These are phyloP conservation scores for Salinomyces thailandicus DNA, from an alignment of 2,329 filamentous ascomycete genomes.

Conservation along the genomic window DNA sequence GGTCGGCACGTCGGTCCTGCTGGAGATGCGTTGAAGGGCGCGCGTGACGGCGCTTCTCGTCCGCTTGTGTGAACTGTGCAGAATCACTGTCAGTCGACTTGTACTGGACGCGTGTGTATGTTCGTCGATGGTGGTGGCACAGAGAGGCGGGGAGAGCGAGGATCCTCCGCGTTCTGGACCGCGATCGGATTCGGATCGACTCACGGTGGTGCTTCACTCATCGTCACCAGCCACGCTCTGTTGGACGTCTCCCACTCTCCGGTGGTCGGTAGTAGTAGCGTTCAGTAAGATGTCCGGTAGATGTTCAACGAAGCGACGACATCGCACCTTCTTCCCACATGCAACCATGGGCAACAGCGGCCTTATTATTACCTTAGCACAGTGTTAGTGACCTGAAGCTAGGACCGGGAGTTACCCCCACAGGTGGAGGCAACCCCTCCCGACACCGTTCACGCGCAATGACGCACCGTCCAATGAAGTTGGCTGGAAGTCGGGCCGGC, in stretches of 20 bases:
- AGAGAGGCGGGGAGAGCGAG: background rate
- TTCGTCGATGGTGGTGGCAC: background rate
- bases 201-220: background rate
- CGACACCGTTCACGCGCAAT: background rate
- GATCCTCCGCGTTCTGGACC: background rate
- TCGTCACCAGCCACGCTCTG: background rate
- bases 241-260: background rate
- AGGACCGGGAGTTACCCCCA: background rate
- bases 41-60: constrained; percentile 44
- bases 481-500: no score
- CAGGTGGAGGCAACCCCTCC: background rate
- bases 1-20: constrained; percentile 33
- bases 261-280: no score
- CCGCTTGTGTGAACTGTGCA: constrained; percentile 29
- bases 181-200: background rate
- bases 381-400: background rate
- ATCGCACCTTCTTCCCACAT: no score
- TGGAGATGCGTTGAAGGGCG: constrained; percentile 43
- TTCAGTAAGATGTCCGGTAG: no score
- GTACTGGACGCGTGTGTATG: background rate
- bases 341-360: background rate
- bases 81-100: background rate
- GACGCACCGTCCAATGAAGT: background rate
- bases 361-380: background rate
- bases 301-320: no score